Conservation (phyloP, 1,139 yeast genomes). For the Pichiaceae sp. region DNA sequence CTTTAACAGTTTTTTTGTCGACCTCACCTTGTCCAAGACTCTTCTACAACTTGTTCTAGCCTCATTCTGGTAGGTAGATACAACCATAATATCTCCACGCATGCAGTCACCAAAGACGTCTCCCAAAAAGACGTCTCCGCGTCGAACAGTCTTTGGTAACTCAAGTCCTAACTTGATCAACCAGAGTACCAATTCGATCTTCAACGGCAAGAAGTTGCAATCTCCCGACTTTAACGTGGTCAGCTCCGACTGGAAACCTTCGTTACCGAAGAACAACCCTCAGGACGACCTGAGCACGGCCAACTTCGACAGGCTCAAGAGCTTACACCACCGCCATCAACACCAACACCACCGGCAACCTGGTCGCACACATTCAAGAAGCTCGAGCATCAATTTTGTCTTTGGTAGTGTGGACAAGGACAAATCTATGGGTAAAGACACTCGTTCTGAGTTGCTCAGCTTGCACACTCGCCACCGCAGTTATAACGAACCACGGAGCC, state of each 20-base stretch:
- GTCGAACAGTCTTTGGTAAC: slow-evolving; percentile 22
- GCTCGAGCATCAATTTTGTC: slow-evolving; percentile 1
- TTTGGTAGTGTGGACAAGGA: slow-evolving; percentile 5
- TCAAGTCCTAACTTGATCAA: slow-evolving; percentile 21
- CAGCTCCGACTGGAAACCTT: slow-evolving; percentile 5
- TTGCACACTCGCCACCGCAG: slow-evolving; percentile 2
- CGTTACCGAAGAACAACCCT: not conserved
- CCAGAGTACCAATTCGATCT: slow-evolving; percentile 21
- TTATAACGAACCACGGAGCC: slow-evolving; percentile 4
- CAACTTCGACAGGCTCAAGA: slow-evolving; percentile 2
- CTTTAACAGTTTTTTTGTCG: too few relatives aligned
- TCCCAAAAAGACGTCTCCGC: slow-evolving; percentile 8
- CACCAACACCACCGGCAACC: not conserved
- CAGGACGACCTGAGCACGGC: not conserved
- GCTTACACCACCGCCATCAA: not conserved
- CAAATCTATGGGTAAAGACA: slow-evolving; percentile 5
- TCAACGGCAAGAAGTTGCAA: slow-evolving; percentile 20
- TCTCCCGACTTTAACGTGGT: slow-evolving; percentile 27
- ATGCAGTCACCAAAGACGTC: not conserved
- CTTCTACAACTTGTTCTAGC: too few relatives aligned
- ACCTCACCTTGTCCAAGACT: too few relatives aligned
- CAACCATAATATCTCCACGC: too few relatives aligned
- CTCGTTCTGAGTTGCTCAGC: slow-evolving; percentile 2
- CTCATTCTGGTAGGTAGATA: too few relatives aligned
- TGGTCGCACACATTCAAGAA: not conserved